These are phyloP conservation scores for Ceratobasidium sp. DNA, from an alignment of 1,284 basidiomycete genomes.

Conservation along the genomic window DNA sequence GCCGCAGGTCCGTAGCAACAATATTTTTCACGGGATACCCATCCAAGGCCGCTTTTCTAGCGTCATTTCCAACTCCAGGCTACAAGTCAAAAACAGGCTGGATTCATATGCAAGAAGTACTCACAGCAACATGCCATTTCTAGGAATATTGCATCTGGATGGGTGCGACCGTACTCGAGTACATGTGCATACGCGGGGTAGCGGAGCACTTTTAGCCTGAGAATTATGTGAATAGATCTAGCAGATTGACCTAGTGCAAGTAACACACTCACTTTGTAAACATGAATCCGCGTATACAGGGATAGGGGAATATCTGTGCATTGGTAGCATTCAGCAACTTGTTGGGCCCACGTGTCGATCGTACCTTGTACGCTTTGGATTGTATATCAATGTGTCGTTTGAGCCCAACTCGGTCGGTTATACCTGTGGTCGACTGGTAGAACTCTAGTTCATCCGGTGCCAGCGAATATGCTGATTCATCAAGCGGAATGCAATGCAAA, in stretches of 20 bases:
- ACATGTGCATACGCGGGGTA: constrained; percentile 62
- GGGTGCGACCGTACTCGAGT: constrained; percentile 59
- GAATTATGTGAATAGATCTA: background rate
- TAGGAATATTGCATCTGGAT: constrained; percentile 64
- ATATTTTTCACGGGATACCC: constrained; percentile 58
- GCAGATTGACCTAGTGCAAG: too few species aligned
- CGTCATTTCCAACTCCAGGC: constrained; percentile 62
- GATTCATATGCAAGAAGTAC: constrained; percentile 49
- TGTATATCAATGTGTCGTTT: constrained; percentile 64
- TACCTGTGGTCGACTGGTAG: constrained; percentile 61
- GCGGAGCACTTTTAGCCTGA: constrained; percentile 61
- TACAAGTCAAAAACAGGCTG: background rate
- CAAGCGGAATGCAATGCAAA: constrained; percentile 9
- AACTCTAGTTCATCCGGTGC: constrained; percentile 57
- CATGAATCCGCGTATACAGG: constrained; percentile 61
- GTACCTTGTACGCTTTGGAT: constrained; percentile 62
- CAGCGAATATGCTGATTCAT: constrained; percentile 49
- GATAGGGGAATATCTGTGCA: constrained; percentile 58
- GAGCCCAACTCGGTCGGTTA: constrained; percentile 59
- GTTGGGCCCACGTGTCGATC: too few species aligned
- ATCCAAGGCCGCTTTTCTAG: constrained; percentile 61
- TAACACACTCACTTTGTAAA: constrained; percentile 62
- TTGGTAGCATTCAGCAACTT: constrained; percentile 45
- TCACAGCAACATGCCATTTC: constrained; percentile 66
- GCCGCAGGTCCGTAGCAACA: constrained; percentile 58